Conservation (phyloP, 345 rosid genomes). For the Gossypium turneri region DNA sequence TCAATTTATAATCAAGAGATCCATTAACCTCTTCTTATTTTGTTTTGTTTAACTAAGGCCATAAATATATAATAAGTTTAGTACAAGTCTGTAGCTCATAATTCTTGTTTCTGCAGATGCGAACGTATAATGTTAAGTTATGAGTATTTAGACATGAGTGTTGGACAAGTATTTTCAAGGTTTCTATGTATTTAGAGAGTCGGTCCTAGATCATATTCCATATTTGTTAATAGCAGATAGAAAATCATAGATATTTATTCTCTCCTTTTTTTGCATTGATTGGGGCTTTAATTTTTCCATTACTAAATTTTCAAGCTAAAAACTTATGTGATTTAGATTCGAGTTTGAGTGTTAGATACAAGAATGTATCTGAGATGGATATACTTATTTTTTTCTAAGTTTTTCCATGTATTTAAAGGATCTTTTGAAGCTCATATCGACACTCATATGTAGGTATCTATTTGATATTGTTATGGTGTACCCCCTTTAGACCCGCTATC, state of each 20-base stretch:
- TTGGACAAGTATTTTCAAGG: background rate
- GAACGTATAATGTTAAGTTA: background rate
- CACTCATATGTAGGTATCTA: too few relatives aligned
- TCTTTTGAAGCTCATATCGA: too few relatives aligned
- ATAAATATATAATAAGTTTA: background rate
- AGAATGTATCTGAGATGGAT: too few relatives aligned
- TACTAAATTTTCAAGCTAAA: background rate
- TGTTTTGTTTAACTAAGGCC: background rate
- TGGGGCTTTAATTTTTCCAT: too few relatives aligned
- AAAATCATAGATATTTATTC: too few relatives aligned
- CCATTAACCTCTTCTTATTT: background rate
- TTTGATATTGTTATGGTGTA: too few relatives aligned
- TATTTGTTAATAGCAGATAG: too few relatives aligned
- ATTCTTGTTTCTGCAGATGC: background rate
- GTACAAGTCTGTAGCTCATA: background rate
- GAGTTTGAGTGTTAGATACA: too few relatives aligned
- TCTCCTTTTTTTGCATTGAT: too few relatives aligned
- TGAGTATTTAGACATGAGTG: background rate
- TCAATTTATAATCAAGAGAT: background rate
- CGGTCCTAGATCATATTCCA: background rate
- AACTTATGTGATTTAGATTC: background rate
- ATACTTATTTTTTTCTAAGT: too few relatives aligned
- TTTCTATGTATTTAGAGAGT: background rate
- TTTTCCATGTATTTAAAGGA: too few relatives aligned
- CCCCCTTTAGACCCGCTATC: too few relatives aligned